Conservation (phyloP, 257 asterid species). For the Hygrophila difformis region DNA sequence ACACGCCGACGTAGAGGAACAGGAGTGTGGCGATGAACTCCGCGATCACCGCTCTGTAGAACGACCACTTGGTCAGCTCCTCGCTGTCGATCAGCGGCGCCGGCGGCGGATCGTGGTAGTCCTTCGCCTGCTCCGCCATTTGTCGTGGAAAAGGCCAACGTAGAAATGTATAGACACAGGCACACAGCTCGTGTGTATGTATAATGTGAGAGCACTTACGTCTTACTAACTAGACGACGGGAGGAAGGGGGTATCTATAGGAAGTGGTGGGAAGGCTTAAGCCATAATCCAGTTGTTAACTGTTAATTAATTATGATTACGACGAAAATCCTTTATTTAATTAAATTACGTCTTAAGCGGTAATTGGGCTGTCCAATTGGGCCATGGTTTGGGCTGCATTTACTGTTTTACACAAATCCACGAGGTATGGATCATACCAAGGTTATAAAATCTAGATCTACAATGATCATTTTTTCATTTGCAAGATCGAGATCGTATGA, state of each 20-base stretch:
- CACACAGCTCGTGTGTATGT: not conserved
- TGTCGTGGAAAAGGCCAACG: no score
- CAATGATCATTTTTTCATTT: no score
- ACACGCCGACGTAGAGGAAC: conserved; percentile 36
- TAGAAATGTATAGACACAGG: not conserved
- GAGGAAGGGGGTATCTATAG: not conserved
- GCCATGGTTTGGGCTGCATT: conserved; percentile 10
- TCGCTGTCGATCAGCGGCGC: conserved; percentile 31
- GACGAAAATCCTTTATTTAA: no score
- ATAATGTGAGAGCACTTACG: not conserved
- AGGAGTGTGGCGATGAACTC: conserved; percentile 44
- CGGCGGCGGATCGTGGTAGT: conserved; percentile 44
- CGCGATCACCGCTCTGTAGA: conserved; percentile 41
- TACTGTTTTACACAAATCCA: no score
- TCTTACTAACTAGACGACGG: not conserved
- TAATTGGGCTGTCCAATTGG: conserved; percentile 14
- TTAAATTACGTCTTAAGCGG: not conserved
- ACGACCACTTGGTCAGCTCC: conserved; percentile 39
- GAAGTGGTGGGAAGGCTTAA: not conserved
- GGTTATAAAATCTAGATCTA: no score
- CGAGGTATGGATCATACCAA: no score
- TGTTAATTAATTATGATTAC: not conserved
- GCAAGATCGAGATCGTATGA: no score
- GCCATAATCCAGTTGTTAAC: not conserved
- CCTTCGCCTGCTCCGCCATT: conserved; percentile 28